Percentiles rank a stretch among this genome's conserved stretches.
These are phyloP conservation scores for Malus fusca DNA, from an alignment of 306 rosid species.

Conservation along the genomic window DNA sequence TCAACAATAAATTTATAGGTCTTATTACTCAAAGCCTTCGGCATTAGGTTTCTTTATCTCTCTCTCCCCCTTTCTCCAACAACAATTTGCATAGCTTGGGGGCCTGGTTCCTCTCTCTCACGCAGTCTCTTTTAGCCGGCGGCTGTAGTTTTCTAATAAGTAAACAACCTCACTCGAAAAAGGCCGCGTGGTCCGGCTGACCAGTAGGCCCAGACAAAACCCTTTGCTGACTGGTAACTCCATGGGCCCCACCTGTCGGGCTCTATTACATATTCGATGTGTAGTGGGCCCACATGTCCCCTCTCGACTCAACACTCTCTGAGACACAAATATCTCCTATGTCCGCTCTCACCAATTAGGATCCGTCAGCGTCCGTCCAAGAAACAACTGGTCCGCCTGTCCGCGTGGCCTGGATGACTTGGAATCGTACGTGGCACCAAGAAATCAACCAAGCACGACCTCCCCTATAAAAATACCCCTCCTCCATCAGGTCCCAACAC, in stretches of 20 bases:
- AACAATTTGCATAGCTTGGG: neutral
- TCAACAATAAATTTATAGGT: neutral
- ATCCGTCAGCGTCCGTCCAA: slow-evolving; percentile 33
- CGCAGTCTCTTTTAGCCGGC: slow-evolving; percentile 4
- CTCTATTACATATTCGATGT: slow-evolving; percentile 17
- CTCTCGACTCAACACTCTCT: neutral
- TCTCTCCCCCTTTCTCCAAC: neutral
- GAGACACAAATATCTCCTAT: slow-evolving; percentile 3
- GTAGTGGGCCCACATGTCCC: slow-evolving; percentile 53
- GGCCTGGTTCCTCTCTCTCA: neutral
- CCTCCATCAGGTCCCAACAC: neutral
- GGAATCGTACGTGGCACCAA: slow-evolving; percentile 7
- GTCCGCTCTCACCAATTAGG: slow-evolving; percentile 14
- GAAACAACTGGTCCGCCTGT: neutral
- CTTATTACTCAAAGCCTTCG: neutral
- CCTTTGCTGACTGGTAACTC: slow-evolving; percentile 30
- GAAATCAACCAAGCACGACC: neutral
- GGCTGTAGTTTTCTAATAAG: slow-evolving; percentile 1
- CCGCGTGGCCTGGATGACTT: slow-evolving; percentile 12
- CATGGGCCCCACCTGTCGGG: slow-evolving; percentile 46
- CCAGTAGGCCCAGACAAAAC: slow-evolving; percentile 12
- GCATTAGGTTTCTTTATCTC: neutral
- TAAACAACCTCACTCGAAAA: slow-evolving; percentile 26
- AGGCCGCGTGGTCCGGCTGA: slow-evolving; percentile 44
- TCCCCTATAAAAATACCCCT: slow-evolving; percentile 28